Evolutionary conservation across 2,329 filamentous ascomycete genomes (phyloP).

Genomic region (Trichophyton verrucosum): DNA sequence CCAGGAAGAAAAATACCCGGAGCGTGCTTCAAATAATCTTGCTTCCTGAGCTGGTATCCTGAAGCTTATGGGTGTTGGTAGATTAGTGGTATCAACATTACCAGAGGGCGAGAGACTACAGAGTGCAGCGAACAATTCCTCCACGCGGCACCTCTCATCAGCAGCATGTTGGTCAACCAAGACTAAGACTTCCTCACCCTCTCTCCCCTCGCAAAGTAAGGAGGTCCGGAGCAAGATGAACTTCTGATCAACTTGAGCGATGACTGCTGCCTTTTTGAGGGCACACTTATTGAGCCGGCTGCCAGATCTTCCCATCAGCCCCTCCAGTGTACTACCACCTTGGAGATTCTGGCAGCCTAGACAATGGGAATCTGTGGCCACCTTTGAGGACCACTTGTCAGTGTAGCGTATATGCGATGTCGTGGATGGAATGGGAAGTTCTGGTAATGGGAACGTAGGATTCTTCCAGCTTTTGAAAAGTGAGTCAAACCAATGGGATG

Average conservation of each 20-base stretch:
- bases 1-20: conserved; percentile 55
- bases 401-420: background rate
- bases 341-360: background rate
- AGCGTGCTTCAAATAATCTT: conserved; percentile 43
- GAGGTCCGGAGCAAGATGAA: conserved; percentile 58
- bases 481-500: conserved; percentile 44
- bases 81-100: conserved; percentile 19
- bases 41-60: conserved; percentile 51
- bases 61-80: conserved; percentile 49
- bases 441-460: conserved; percentile 52
- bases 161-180: conserved; percentile 90
- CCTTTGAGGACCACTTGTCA: background rate
- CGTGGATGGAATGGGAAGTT: conserved; percentile 31
- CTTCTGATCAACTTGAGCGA: conserved; percentile 79
- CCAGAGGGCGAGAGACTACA: conserved; percentile 24
- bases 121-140: conserved; percentile 53
- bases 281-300: conserved; percentile 46
- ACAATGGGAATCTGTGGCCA: background rate
- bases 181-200: conserved; percentile 41
- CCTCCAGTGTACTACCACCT: background rate
- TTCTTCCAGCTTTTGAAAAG: conserved; percentile 60
- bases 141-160: conserved; percentile 74
- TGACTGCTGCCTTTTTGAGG: conserved; percentile 49
- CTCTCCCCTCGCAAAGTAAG: background rate
- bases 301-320: conserved; percentile 4